phyloP scores from a whole-genome alignment of 345 rosid species.

The Populus davidiana region DNA sequence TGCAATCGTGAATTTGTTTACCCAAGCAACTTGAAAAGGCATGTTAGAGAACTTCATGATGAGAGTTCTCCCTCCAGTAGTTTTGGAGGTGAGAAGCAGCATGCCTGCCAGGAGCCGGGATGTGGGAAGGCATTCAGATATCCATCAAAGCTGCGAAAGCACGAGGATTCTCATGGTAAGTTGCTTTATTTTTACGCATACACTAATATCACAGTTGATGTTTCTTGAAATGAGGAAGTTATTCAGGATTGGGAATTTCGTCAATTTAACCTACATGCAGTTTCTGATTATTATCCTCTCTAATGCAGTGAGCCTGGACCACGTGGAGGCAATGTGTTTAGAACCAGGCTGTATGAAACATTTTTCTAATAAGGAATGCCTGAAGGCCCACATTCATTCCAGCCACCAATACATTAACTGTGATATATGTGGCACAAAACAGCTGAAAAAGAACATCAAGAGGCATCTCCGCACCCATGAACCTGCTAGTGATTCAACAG shows the following conservation, averaged over 20 bases:
- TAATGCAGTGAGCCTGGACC: conserved; percentile 63
- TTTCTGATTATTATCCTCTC: conserved; percentile 12
- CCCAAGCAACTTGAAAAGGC: conserved; percentile 61
- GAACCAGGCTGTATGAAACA: conserved; percentile 72
- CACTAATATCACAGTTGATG: not conserved
- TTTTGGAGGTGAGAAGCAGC: conserved; percentile 27
- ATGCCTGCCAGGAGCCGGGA: conserved; percentile 63
- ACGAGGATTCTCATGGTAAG: conserved; percentile 76
- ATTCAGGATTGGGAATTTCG: not conserved
- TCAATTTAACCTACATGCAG: not conserved
- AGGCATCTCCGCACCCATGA: conserved; percentile 72
- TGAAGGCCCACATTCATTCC: conserved; percentile 56
- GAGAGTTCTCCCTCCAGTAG: conserved; percentile 19
- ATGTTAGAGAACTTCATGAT: conserved; percentile 49
- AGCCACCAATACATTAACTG: conserved; percentile 63
- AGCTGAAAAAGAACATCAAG: conserved; percentile 69
- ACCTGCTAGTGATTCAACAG: conserved; percentile 16
- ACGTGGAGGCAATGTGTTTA: conserved; percentile 69
- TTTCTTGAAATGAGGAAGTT: not conserved
- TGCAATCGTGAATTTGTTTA: conserved; percentile 49
- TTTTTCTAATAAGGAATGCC: conserved; percentile 66
- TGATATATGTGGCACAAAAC: conserved; percentile 59
- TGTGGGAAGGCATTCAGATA: conserved; percentile 76
- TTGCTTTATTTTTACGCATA: not conserved
- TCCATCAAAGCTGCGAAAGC: conserved; percentile 58